A percentile compares a stretch with the other conserved stretches of the same genome.
phyloP scores from a whole-genome alignment of 768 basidiomycete genomes.

The Boletus rubroflammeus region DNA sequence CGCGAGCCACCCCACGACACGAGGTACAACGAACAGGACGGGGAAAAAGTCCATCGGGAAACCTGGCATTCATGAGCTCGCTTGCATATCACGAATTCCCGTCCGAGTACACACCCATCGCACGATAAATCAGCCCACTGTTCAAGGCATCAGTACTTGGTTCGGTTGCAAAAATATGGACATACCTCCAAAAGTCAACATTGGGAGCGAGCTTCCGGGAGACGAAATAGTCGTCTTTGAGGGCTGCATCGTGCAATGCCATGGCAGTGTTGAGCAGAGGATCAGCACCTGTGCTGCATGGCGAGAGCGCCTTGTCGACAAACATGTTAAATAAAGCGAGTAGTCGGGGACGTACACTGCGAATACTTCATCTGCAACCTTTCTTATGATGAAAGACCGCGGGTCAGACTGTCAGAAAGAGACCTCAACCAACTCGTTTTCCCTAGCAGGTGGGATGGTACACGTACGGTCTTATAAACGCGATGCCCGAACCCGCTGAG shows the following conservation, averaged over 20 bases:
- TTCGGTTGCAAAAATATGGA: background rate
- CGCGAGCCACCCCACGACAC: constrained; percentile 90
- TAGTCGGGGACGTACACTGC: constrained; percentile 53
- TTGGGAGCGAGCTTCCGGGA: constrained; percentile 81
- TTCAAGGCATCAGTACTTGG: background rate
- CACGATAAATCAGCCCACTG: constrained; percentile 86
- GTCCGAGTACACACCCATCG: constrained; percentile 62
- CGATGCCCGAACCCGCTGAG: constrained; percentile 89
- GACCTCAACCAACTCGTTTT: background rate
- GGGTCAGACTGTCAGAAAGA: constrained; percentile 67
- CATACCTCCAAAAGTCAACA: constrained; percentile 78
- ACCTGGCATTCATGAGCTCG: constrained; percentile 40
- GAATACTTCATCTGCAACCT: constrained; percentile 91
- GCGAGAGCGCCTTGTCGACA: background rate
- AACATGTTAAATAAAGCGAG: background rate
- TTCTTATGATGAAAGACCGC: constrained; percentile 84
- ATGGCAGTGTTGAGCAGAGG: constrained; percentile 86
- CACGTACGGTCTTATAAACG: constrained; percentile 69
- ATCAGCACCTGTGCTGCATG: constrained; percentile 73
- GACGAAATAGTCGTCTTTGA: constrained; percentile 89
- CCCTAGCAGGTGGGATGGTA: background rate
- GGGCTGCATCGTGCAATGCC: constrained; percentile 81
- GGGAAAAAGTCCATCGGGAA: constrained; percentile 96
- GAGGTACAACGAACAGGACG: constrained; percentile 86
- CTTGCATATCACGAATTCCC: background rate